Evolutionary conservation across 495 filamentous ascomycete species (phyloP).

Genomic region (Penicillium canariense): DNA sequence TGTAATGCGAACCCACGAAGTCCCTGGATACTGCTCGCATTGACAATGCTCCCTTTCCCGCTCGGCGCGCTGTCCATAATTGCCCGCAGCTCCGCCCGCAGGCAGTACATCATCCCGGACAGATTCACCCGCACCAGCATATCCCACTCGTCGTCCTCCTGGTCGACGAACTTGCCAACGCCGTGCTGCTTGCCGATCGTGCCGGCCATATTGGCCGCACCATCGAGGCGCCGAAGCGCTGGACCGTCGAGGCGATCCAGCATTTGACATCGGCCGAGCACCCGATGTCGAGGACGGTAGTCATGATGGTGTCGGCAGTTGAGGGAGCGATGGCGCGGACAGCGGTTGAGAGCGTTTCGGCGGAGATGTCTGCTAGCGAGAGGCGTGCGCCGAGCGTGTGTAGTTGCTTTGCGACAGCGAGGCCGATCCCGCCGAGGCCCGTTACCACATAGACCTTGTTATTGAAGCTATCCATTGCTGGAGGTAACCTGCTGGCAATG

Average conservation of each 20-base stretch:
- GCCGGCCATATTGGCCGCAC: constrained; percentile 60
- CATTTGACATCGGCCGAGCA: constrained; percentile 38
- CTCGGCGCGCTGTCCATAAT: constrained; percentile 35
- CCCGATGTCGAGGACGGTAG: constrained; percentile 43
- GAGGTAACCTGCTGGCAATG: not conserved
- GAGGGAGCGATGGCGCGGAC: constrained; percentile 4
- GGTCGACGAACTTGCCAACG: constrained; percentile 32
- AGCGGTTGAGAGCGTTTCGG: constrained; percentile 32
- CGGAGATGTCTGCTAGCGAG: constrained; percentile 51
- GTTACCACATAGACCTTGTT: constrained; percentile 54
- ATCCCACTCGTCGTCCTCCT: constrained; percentile 52
- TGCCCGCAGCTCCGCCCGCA: constrained; percentile 51
- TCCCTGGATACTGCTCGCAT: constrained; percentile 54
- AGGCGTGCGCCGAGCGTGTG: constrained; percentile 47
- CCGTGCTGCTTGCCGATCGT: constrained; percentile 40
- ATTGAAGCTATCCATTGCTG: constrained; percentile 28
- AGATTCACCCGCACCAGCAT: constrained; percentile 54
- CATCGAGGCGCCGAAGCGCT: constrained; percentile 50
- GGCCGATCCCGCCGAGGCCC: constrained; percentile 57
- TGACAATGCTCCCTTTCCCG: constrained; percentile 54
- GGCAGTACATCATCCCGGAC: constrained; percentile 56
- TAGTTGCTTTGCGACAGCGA: constrained; percentile 52
- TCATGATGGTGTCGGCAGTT: constrained; percentile 14
- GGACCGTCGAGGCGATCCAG: constrained; percentile 47
- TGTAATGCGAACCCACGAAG: constrained; percentile 46